phyloP scores from a whole-genome alignment of 768 basidiomycete genomes.

The Daedalea quercina region DNA sequence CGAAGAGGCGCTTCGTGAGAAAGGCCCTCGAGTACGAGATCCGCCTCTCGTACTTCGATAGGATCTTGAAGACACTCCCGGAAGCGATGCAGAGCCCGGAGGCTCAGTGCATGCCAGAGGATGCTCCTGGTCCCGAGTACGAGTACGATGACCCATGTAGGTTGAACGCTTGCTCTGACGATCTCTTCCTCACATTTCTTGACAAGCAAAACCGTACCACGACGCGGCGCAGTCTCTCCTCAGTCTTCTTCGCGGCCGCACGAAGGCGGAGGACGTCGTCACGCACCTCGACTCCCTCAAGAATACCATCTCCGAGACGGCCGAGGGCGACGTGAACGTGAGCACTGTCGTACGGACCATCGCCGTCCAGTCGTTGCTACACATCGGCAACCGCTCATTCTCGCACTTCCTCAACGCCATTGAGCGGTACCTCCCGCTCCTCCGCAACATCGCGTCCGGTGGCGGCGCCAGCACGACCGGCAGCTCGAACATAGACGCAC shows the following conservation, averaged over 20 bases:
- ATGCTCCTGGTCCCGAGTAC: conserved; percentile 74
- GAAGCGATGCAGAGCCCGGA: conserved; percentile 68
- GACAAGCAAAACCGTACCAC: conserved; percentile 65
- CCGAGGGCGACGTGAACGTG: conserved; percentile 55
- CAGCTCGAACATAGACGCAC: conserved; percentile 45
- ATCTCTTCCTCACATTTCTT: background rate
- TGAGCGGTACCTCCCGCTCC: conserved; percentile 81
- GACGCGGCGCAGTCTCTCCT: conserved; percentile 76
- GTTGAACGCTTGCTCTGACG: conserved; percentile 13
- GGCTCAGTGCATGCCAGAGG: conserved; percentile 53
- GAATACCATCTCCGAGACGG: conserved; percentile 52
- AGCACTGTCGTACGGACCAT: conserved; percentile 69
- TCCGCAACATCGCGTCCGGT: conserved; percentile 51
- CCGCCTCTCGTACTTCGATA: conserved; percentile 87
- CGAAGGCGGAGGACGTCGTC: conserved; percentile 77
- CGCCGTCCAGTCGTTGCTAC: conserved; percentile 79
- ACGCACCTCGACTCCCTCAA: conserved; percentile 66
- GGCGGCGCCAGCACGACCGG: conserved; percentile 27
- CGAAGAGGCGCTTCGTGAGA: conserved; percentile 83
- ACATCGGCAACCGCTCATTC: conserved; percentile 92
- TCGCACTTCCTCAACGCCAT: conserved; percentile 97
- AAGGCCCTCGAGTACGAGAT: conserved; percentile 86
- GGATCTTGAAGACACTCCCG: conserved; percentile 85
- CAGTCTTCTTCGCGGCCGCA: conserved; percentile 73
- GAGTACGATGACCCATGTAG: conserved; percentile 78